These are phyloP conservation scores for Taxillus chinensis DNA, from an alignment of 164 flowering plant genomes.

Conservation along the genomic window DNA sequence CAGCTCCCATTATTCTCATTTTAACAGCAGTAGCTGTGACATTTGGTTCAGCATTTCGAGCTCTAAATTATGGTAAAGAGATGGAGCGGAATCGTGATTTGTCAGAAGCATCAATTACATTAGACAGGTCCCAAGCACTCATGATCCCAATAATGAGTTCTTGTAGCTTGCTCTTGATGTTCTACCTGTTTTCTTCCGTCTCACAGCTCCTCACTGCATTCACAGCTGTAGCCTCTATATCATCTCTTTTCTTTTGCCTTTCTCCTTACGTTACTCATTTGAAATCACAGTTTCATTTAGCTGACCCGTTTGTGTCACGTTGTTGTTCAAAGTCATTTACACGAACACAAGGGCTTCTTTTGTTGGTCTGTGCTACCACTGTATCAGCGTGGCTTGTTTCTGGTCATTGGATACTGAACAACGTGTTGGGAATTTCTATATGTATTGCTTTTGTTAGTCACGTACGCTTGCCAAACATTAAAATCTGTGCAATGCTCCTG, in stretches of 20 bases:
- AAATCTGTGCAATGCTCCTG: slow-evolving; percentile 89
- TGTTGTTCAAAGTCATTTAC: slow-evolving; percentile 82
- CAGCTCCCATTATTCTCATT: slow-evolving; percentile 66
- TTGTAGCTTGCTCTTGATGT: slow-evolving; percentile 79
- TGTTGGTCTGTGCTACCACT: slow-evolving; percentile 31
- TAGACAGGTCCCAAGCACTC: slow-evolving; percentile 81
- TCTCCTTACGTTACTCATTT: slow-evolving; percentile 51
- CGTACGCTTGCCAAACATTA: slow-evolving; percentile 91
- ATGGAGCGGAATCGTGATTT: slow-evolving; percentile 81
- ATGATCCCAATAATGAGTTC: slow-evolving; percentile 94
- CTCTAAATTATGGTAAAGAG: slow-evolving; percentile 74
- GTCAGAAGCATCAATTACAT: slow-evolving; percentile 72
- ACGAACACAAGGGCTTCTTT: slow-evolving; percentile 49
- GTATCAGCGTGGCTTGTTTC: slow-evolving; percentile 83
- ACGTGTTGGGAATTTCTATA: slow-evolving; percentile 78
- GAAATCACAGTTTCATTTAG: slow-evolving; percentile 42
- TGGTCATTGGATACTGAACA: slow-evolving; percentile 90
- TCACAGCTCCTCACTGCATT: slow-evolving; percentile 89
- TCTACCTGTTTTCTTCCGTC: slow-evolving; percentile 82
- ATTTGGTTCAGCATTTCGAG: slow-evolving; percentile 75
- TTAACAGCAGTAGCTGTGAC: slow-evolving; percentile 78
- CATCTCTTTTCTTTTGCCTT: slow-evolving; percentile 78
- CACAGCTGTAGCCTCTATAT: slow-evolving; percentile 65
- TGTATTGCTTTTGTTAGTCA: slow-evolving; percentile 95
- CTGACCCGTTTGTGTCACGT: slow-evolving; percentile 63